Evolutionary conservation across 805 yeast species (phyloP).

Genomic region (Cyberlindnera galapagoensis): DNA sequence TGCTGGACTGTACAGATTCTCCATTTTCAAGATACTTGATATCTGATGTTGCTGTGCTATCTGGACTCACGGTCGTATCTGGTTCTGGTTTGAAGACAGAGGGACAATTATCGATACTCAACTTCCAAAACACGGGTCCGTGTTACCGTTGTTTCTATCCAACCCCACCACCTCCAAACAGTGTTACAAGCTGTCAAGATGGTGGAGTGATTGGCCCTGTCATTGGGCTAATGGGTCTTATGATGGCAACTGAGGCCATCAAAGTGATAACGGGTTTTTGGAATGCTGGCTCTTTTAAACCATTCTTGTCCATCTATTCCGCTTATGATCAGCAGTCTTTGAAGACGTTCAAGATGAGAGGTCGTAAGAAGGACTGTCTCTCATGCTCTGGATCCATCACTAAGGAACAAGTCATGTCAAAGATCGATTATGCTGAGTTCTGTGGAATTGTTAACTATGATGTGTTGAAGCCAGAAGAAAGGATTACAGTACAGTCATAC

Average conservation of each 20-base stretch:
- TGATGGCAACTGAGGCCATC: constrained; percentile 85
- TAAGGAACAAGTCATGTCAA: constrained; percentile 34
- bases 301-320: constrained; percentile 62
- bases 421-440: constrained; percentile 60
- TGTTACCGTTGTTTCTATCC: constrained; percentile 95
- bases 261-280: constrained; percentile 62
- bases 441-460: constrained; percentile 58
- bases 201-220: constrained; percentile 95
- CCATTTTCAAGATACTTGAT: constrained; percentile 83
- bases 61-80: constrained; percentile 69
- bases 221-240: constrained; percentile 84
- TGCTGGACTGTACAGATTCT: constrained; percentile 92
- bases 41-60: constrained; percentile 72
- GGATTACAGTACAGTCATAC: constrained; percentile 41
- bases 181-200: constrained; percentile 81
- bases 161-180: constrained; percentile 76
- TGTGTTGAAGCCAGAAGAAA: constrained; percentile 36
- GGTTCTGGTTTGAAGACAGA: constrained; percentile 91
- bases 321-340: constrained; percentile 63
- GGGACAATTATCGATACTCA: constrained; percentile 79
- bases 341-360: constrained; percentile 75
- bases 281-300: constrained; percentile 45
- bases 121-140: constrained; percentile 66
- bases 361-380: constrained; percentile 49
- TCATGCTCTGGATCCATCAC: constrained; percentile 55